Evolutionary conservation across 805 yeast genomes (phyloP).

Genomic region (Wickerhamiella vanderwaltii): DNA sequence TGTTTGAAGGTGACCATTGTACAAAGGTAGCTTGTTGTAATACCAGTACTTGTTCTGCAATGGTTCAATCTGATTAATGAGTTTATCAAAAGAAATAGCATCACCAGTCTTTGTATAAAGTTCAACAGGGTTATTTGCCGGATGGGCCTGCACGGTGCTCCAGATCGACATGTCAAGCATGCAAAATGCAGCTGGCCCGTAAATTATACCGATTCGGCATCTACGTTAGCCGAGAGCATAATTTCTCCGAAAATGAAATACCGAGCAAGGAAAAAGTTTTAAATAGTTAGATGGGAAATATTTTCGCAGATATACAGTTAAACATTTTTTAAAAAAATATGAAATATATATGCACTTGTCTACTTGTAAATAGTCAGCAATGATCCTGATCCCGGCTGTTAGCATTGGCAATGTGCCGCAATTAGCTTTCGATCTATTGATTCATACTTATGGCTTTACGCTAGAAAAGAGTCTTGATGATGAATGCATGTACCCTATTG

Average conservation of each 20-base stretch:
- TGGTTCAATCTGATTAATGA: conserved; percentile 34
- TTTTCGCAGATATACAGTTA: too few relatives aligned
- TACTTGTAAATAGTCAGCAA: too few relatives aligned
- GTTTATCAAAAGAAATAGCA: conserved; percentile 11
- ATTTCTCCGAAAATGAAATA: too few relatives aligned
- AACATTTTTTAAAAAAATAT: too few relatives aligned
- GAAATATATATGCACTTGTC: too few relatives aligned
- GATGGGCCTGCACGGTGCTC: conserved; percentile 14
- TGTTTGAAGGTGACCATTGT: conserved; percentile 71
- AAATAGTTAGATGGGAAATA: too few relatives aligned
- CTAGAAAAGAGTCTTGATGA: conserved; percentile 49
- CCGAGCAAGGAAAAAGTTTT: too few relatives aligned
- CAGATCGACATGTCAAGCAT: conserved; percentile 15
- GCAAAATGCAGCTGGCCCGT: neutral
- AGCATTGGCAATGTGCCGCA: conserved; percentile 89
- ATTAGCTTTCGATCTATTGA: conserved; percentile 56
- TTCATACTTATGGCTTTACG: conserved; percentile 46
- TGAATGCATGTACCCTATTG: conserved; percentile 61
- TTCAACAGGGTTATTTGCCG: conserved; percentile 16
- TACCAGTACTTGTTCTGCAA: conserved; percentile 39
- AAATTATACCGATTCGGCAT: too few relatives aligned
- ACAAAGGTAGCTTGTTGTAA: conserved; percentile 48
- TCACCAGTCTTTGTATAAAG: conserved; percentile 11
- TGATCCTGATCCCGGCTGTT: conserved; percentile 56
- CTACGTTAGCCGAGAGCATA: too few relatives aligned